Percentiles rank a stretch among this genome's conserved stretches.
Conservation (phyloP, 192 early-diverging fungal genomes). For the Podila minutissima region DNA sequence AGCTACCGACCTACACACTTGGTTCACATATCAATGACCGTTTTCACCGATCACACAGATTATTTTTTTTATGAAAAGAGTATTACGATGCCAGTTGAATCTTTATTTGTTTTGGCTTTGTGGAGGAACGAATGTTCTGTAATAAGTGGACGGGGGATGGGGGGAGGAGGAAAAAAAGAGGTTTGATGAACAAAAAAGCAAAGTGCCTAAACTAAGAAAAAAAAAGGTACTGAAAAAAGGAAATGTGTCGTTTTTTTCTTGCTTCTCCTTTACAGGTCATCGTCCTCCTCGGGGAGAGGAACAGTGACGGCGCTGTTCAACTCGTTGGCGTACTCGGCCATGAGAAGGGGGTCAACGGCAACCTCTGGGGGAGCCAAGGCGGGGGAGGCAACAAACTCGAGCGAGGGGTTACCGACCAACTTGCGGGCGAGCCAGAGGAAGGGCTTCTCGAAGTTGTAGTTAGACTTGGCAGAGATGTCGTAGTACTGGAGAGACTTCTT, state of each 20-base stretch:
- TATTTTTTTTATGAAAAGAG: neutral
- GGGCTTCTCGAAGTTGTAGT: slow-evolving; percentile 99
- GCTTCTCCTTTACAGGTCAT: slow-evolving; percentile 46
- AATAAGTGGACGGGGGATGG: neutral
- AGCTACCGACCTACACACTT: neutral
- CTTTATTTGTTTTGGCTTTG: neutral
- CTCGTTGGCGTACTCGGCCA: slow-evolving; percentile 84
- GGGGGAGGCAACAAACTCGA: slow-evolving; percentile 98
- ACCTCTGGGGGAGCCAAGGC: slow-evolving; percentile 97
- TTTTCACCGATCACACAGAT: no score
- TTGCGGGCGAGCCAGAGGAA: slow-evolving; percentile 99
- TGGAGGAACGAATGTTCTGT: neutral
- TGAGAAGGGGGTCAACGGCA: slow-evolving; percentile 78
- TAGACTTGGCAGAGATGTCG: slow-evolving; percentile 99
- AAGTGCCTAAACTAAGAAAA: neutral
- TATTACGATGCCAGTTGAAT: neutral
- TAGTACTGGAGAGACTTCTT: slow-evolving; percentile 99
- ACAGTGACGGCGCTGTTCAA: slow-evolving; percentile 78
- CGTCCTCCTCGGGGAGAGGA: slow-evolving; percentile 84
- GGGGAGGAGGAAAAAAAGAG: neutral
- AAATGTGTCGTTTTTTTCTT: slow-evolving; percentile 3
- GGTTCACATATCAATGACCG: no score
- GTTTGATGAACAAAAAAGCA: neutral
- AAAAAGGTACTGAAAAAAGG: neutral
- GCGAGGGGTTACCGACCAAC: slow-evolving; percentile 92